A percentile compares a stretch with the other conserved stretches of the same genome.
phyloP scores from a whole-genome alignment of 2,329 filamentous ascomycete genomes.

The Colletotrichum kahawae region DNA sequence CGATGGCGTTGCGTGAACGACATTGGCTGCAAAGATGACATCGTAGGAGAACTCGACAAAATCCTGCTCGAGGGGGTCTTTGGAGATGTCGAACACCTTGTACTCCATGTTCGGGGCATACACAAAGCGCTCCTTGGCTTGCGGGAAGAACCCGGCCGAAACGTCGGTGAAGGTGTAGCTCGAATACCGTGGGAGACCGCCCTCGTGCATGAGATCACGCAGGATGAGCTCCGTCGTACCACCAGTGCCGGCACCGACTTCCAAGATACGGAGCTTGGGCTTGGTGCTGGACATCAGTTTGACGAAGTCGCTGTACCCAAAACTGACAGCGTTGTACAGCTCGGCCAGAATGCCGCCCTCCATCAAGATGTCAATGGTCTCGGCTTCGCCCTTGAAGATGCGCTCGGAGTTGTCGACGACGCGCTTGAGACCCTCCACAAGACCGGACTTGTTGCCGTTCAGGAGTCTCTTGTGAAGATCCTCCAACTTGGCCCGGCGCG shows the following conservation, averaged over 20 bases:
- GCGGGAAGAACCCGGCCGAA: slow-evolving; percentile 29
- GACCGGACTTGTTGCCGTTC: not conserved
- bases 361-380: slow-evolving; percentile 34
- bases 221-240: not conserved
- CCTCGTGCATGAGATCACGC: not conserved
- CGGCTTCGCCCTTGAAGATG: slow-evolving; percentile 27
- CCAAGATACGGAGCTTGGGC: slow-evolving; percentile 37
- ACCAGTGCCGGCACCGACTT: slow-evolving; percentile 7
- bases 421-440: not conserved
- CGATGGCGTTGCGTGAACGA: slow-evolving; percentile 30
- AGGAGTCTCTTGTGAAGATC: not conserved
- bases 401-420: slow-evolving; percentile 9
- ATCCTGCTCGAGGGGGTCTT: slow-evolving; percentile 29
- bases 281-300: slow-evolving; percentile 27
- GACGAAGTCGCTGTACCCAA: not conserved
- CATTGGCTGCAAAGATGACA: slow-evolving; percentile 32
- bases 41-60: slow-evolving; percentile 30
- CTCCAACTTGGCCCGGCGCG: not conserved
- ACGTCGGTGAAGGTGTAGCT: slow-evolving; percentile 35
- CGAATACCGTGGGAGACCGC: not conserved
- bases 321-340: not conserved
- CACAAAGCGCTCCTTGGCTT: slow-evolving; percentile 31
- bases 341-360: slow-evolving; percentile 18
- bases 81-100: slow-evolving; percentile 34
- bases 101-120: slow-evolving; percentile 23